Evolutionary conservation across 768 basidiomycete species (phyloP), one percentile per base, ranked within the genome.

Genomic region (Lactifluus rugatus): DNA sequence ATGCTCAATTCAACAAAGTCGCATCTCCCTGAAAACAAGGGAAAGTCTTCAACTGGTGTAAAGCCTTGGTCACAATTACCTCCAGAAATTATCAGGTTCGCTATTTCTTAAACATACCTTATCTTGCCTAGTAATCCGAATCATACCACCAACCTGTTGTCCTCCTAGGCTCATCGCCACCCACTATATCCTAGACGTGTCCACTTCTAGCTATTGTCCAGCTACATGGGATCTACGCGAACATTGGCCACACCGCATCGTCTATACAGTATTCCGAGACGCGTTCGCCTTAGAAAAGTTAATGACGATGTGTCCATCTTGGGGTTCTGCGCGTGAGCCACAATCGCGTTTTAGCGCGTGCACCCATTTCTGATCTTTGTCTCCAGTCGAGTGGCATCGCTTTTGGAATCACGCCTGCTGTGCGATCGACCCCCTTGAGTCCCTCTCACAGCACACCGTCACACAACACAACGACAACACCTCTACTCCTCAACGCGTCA

Each of bases 371-470:
- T 56, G 53, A 54, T 58, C 39, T 34, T 61, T 54, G 57, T 54
- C 56, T 34, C 62, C 5, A 88, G 86, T 89, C 56, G 81, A 86
- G 73, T 74, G 75, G 8, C 86, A 88, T 71, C 69, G 76, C 17
- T 87, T 86, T 66, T 89, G 86, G 86, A 75, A 76, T 60, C 81
- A 85, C 58, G 85, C 83, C 1, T 76, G 80, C 56, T 67, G 76
- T 3, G 68, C 80, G 31, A 71, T 88, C 61, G 86, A 89, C 71
- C 84, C 85, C 6, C 71, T 76, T 44, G 84, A 85, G 65, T 62
- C 70, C 42, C 75, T 83, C 21, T 75, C 73, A 4, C 75, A 78
- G 21, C 75, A 79, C 63, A 73, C 77, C 48, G 67, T 79, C 64
- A 57, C 80, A 39, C 75, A 66, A 67, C 71, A 54, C 58, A 66